Evolutionary conservation across 106 monocot species (phyloP).

Genomic region (Phalaenopsis aphrodite): DNA sequence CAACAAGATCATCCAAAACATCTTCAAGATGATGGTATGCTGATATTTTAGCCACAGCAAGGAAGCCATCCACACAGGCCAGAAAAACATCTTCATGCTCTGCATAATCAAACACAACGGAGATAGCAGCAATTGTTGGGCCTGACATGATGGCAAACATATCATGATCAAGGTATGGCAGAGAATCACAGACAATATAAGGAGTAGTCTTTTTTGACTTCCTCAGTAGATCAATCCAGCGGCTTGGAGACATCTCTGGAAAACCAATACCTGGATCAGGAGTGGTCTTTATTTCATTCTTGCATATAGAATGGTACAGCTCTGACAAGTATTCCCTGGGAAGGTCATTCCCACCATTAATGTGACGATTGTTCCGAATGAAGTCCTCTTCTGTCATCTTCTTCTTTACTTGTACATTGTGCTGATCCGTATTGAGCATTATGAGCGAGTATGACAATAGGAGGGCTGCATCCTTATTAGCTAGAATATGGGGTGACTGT

Average conservation of each 20-base stretch:
- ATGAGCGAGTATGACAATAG: constrained; percentile 71
- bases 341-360: constrained; percentile 65
- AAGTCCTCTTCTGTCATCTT: constrained; percentile 87
- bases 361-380: constrained; percentile 61
- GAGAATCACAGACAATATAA: constrained; percentile 42
- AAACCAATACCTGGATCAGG: constrained; percentile 51
- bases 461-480: constrained; percentile 64
- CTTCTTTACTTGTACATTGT: constrained; percentile 72
- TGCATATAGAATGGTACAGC: constrained; percentile 60
- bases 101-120: constrained; percentile 72
- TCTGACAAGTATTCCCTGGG: constrained; percentile 67
- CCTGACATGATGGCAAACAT: constrained; percentile 80
- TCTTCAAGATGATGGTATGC: constrained; percentile 59
- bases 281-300: constrained; percentile 61
- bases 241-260: constrained; percentile 57
- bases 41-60: constrained; percentile 57
- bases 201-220: constrained; percentile 54
- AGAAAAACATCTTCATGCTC: constrained; percentile 48
- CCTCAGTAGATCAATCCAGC: constrained; percentile 57
- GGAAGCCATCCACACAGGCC: constrained; percentile 55
- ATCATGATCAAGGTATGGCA: constrained; percentile 53
- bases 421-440: constrained; percentile 76
- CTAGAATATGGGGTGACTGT: constrained; percentile 57
- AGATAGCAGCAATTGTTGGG: constrained; percentile 63
- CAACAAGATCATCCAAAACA: constrained; percentile 57